Evolutionary conservation across 2,329 filamentous ascomycete genomes (phyloP).

Genomic region (Metarhizium guizhouense): DNA sequence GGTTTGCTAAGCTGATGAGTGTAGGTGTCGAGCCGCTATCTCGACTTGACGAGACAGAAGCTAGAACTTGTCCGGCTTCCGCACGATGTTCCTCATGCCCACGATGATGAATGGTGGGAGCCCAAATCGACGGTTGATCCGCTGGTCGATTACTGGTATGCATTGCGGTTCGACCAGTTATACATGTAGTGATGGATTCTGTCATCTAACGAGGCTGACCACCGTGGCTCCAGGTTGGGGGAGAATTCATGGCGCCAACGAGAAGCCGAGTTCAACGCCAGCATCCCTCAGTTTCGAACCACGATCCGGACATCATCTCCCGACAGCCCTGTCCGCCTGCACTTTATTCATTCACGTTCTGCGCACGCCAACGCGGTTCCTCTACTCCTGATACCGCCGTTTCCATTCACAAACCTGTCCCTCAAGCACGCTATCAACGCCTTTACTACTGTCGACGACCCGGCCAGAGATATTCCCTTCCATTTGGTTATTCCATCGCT

Average conservation of each 20-base stretch:
- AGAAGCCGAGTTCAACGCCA: constrained; percentile 47
- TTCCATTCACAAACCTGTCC: constrained; percentile 56
- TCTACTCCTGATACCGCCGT: constrained; percentile 55
- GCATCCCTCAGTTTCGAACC: constrained; percentile 56
- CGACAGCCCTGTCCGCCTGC: constrained; percentile 42
- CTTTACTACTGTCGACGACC: constrained; percentile 43
- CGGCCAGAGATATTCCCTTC: constrained; percentile 41
- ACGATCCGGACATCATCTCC: constrained; percentile 33
- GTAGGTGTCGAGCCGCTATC: constrained; percentile 57
- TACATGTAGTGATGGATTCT: background rate
- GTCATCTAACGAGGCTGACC: background rate
- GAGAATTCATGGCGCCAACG: constrained; percentile 55
- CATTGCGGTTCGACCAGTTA: constrained; percentile 3
- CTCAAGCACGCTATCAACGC: constrained; percentile 45
- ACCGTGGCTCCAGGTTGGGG: constrained; percentile 43
- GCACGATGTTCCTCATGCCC: constrained; percentile 42
- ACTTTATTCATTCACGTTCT: constrained; percentile 56
- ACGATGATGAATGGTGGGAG: constrained; percentile 44
- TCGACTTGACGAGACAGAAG: constrained; percentile 59
- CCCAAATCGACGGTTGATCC: constrained; percentile 55
- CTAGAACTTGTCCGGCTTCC: constrained; percentile 58
- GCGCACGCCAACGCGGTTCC: constrained; percentile 46
- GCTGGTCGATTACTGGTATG: constrained; percentile 56
- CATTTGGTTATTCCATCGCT: constrained; percentile 59
- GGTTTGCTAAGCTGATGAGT: background rate